Percentiles rank a stretch among this genome's conserved stretches.
phyloP scores from a whole-genome alignment of 352 stramenopile genomes.

The Phytophthora boehmeriae region DNA sequence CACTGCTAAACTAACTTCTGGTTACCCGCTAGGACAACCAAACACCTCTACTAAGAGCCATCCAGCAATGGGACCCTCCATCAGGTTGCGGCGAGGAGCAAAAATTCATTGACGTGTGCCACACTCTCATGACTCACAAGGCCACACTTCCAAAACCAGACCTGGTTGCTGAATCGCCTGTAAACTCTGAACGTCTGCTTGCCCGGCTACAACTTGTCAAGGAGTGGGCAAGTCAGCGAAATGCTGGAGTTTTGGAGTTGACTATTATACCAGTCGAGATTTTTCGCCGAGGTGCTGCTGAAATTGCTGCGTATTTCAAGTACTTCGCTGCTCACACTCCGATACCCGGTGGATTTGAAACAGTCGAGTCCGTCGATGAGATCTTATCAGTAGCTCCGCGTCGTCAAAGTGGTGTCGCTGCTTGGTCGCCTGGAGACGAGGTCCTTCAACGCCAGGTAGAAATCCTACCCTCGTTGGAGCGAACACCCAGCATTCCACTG shows the following conservation, averaged over 20 bases:
- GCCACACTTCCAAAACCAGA: conserved; percentile 7
- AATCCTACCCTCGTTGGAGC: conserved; percentile 29
- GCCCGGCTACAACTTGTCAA: conserved; percentile 26
- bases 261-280: conserved; percentile 31
- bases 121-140: conserved; percentile 31
- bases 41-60: conserved; percentile 19
- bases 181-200: conserved; percentile 15
- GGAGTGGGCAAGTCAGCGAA: conserved; percentile 24
- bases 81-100: conserved; percentile 25
- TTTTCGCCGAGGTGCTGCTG: conserved; percentile 18
- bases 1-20: not conserved
- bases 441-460: conserved; percentile 30
- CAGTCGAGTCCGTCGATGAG: conserved; percentile 16
- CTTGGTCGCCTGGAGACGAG: conserved; percentile 27
- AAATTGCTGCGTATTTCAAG: conserved; percentile 22
- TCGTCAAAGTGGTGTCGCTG: conserved; percentile 9
- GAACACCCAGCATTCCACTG: not conserved
- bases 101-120: conserved; percentile 35
- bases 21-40: conserved; percentile 17
- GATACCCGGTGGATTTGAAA: conserved; percentile 9
- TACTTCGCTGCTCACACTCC: conserved; percentile 28
- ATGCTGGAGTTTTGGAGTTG: conserved; percentile 19
- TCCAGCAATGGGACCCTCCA: conserved; percentile 25
- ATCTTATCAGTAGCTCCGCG: conserved; percentile 6
- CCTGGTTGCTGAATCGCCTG: not conserved